Conservation (phyloP, 1,284 basidiomycete genomes). For the Trichosporon asahii region DNA sequence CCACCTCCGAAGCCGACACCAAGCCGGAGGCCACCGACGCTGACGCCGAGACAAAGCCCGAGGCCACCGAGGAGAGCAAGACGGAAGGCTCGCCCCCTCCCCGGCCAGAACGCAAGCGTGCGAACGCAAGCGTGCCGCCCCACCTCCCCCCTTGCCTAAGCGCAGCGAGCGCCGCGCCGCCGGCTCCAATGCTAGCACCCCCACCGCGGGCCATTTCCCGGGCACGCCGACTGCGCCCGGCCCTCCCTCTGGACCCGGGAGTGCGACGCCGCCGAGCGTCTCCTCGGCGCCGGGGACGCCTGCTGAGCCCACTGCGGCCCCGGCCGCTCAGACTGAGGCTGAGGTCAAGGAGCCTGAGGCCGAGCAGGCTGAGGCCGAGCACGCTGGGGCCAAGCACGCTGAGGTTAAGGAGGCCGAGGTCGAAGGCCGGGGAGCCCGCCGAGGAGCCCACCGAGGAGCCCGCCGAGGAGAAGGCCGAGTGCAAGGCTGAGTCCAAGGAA, state of each 20-base stretch:
- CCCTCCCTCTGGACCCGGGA: not conserved
- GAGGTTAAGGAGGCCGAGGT: not conserved
- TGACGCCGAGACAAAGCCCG: not conserved
- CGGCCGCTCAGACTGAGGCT: not conserved
- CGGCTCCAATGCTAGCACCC: not conserved
- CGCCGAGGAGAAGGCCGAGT: not conserved
- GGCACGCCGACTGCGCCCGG: not conserved
- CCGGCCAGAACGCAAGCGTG: conserved; percentile 1
- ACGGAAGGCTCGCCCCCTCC: not conserved
- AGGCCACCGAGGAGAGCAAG: too few species aligned
- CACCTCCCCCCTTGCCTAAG: not conserved
- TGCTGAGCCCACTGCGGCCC: not conserved
- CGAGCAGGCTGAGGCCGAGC: too few species aligned
- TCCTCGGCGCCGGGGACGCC: not conserved
- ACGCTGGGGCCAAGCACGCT: too few species aligned
- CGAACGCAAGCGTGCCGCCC: conserved; percentile 1
- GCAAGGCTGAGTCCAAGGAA: conserved; percentile 15
- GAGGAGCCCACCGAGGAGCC: not conserved
- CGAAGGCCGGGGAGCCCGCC: not conserved
- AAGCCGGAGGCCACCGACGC: not conserved
- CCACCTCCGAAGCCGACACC: not conserved
- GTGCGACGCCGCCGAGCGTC: not conserved
- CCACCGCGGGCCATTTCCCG: not conserved
- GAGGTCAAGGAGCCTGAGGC: too few species aligned
- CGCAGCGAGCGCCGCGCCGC: not conserved